These are phyloP conservation scores for Tolypocladium guangdongense DNA, from an alignment of 2,329 filamentous ascomycete genomes.

Conservation along the genomic window DNA sequence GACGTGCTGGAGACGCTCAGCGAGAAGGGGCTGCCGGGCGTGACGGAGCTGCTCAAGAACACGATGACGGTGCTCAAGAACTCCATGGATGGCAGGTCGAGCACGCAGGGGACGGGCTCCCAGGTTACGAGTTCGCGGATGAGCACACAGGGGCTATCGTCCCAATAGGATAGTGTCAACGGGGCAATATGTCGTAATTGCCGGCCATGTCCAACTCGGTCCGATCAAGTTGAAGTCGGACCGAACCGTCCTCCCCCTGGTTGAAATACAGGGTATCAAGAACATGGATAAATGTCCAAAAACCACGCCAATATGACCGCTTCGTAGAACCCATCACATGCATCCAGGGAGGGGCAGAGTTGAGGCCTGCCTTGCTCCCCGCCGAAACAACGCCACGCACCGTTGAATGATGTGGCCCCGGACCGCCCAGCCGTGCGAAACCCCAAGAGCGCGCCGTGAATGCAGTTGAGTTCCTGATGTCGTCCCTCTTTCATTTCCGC, in stretches of 20 bases:
- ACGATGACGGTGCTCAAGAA: constrained; percentile 67
- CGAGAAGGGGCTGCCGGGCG: constrained; percentile 49
- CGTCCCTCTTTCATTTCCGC: background rate
- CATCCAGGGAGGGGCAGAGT: constrained; percentile 15
- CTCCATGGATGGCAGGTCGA: constrained; percentile 21
- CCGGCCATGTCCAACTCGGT: background rate
- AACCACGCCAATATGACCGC: constrained; percentile 1
- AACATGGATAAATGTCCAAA: constrained; percentile 5
- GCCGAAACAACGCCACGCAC: constrained; percentile 11
- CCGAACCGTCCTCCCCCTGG: constrained; percentile 10
- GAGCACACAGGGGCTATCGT: background rate
- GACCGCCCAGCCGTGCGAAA: background rate
- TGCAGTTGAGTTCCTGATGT: constrained; percentile 21
- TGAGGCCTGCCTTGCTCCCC: constrained; percentile 16
- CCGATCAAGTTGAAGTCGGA: constrained; percentile 1
- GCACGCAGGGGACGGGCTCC: constrained; percentile 7
- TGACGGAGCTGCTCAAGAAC: constrained; percentile 64
- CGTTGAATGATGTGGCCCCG: constrained; percentile 13
- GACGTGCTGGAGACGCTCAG: constrained; percentile 61
- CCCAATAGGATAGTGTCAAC: constrained; percentile 1
- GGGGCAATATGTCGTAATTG: background rate
- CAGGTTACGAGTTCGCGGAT: background rate
- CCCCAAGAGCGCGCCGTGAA: constrained; percentile 12
- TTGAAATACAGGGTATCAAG: constrained; percentile 25
- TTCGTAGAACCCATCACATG: background rate